Evolutionary conservation across 2,329 filamentous ascomycete genomes (phyloP).

Genomic region (Chalara sp.): DNA sequence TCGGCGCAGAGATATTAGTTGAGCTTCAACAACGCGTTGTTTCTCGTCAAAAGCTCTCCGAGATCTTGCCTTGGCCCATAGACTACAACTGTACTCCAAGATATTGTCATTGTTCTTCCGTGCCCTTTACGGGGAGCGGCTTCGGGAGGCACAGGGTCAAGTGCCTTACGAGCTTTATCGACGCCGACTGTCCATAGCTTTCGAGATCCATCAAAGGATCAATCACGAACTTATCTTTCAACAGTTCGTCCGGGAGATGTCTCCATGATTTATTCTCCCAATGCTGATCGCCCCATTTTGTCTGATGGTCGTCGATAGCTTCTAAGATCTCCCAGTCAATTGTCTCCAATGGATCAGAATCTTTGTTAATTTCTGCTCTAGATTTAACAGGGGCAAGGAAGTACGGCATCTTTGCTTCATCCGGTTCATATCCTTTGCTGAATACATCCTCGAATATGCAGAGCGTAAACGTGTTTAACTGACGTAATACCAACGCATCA

Average conservation of each 20-base stretch:
- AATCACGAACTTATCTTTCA: constrained; percentile 44
- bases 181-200: constrained; percentile 51
- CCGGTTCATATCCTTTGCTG: constrained; percentile 72
- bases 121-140: constrained; percentile 39
- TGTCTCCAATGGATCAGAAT: constrained; percentile 20
- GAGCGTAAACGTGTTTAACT: constrained; percentile 67
- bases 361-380: constrained; percentile 1
- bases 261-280: constrained; percentile 23
- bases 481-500: constrained; percentile 36
- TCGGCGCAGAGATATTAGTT: constrained; percentile 68
- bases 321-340: constrained; percentile 59
- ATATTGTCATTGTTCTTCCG: constrained; percentile 51
- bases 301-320: constrained; percentile 27
- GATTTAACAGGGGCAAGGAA: constrained; percentile 61
- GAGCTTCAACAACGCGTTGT: constrained; percentile 77
- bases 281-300: constrained; percentile 32
- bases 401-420: constrained; percentile 65
- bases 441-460: constrained; percentile 77
- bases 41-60: constrained; percentile 49
- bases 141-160: constrained; percentile 58
- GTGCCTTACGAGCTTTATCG: constrained; percentile 51
- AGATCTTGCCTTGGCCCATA: constrained; percentile 55
- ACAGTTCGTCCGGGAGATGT: constrained; percentile 38
- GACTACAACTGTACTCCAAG: constrained; percentile 75
- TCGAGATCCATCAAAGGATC: constrained; percentile 56